Conservation (phyloP, 176 grass and related monocot genomes). For the Puccinellia tenuiflora region DNA sequence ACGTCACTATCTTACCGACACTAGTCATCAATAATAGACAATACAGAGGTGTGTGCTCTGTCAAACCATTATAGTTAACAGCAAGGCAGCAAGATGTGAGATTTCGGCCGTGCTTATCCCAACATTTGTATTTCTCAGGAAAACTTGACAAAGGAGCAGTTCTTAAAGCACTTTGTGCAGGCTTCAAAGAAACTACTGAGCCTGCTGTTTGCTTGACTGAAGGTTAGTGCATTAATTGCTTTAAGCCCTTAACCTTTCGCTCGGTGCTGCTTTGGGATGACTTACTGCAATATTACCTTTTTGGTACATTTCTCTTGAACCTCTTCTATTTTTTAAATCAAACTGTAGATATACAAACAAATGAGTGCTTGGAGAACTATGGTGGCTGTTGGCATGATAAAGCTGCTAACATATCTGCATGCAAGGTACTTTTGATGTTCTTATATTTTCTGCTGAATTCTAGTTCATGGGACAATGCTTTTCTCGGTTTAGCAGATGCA, state of each 20-base stretch:
- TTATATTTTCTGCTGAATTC: constrained; percentile 9
- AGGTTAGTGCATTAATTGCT: constrained; percentile 37
- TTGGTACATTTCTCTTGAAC: neutral
- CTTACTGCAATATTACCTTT: neutral
- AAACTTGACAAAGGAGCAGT: constrained; percentile 87
- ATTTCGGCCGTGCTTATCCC: constrained; percentile 6
- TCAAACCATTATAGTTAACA: neutral
- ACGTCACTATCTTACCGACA: constrained; percentile 93
- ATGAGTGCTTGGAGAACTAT: constrained; percentile 95
- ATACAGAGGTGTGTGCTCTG: constrained; percentile 63
- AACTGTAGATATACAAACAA: constrained; percentile 82
- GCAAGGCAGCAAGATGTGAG: neutral
- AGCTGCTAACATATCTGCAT: constrained; percentile 80
- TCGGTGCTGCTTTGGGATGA: neutral
- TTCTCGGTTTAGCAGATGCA: constrained; percentile 16
- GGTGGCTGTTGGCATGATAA: constrained; percentile 94
- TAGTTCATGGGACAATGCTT: neutral
- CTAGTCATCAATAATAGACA: constrained; percentile 97
- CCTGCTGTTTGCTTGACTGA: constrained; percentile 82
- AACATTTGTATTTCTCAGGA: constrained; percentile 38
- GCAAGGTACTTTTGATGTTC: constrained; percentile 65
- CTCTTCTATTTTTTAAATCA: neutral
- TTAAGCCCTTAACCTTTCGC: neutral
- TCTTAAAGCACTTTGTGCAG: constrained; percentile 89
- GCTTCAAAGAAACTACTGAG: constrained; percentile 77